Evolutionary conservation across 1,139 yeast species (phyloP).

Genomic region (Yamadazyma pseudoaaseri): DNA sequence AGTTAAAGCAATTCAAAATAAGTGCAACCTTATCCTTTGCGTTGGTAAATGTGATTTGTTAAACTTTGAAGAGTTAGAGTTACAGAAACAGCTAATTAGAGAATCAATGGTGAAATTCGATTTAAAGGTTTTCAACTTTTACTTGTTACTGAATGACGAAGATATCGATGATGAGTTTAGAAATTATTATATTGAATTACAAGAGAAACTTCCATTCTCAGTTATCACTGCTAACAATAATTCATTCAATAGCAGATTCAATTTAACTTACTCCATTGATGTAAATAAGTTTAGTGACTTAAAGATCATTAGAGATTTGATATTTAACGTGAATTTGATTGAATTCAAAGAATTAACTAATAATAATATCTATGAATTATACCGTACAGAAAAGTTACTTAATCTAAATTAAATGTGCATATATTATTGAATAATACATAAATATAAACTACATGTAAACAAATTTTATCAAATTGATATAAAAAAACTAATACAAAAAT

Average conservation of each 20-base stretch:
- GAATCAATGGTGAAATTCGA: constrained; percentile 41
- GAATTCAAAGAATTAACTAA: constrained; percentile 68
- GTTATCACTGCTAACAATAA: constrained; percentile 18
- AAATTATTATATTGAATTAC: constrained; percentile 13
- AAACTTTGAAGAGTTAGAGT: constrained; percentile 41
- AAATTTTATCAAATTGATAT: no score
- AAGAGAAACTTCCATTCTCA: constrained; percentile 21
- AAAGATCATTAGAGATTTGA: constrained; percentile 52
- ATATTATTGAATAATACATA: constrained; percentile 4
- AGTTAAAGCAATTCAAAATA: constrained; percentile 48
- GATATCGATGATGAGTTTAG: constrained; percentile 12
- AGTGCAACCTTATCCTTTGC: constrained; percentile 58
- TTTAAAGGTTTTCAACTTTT: constrained; percentile 53
- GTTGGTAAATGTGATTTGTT: constrained; percentile 58
- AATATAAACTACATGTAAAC: constrained; percentile 4
- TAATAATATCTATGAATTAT: constrained; percentile 57
- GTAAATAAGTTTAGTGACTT: constrained; percentile 60
- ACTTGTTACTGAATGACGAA: constrained; percentile 7
- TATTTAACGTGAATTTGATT: constrained; percentile 65
- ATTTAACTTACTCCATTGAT: constrained; percentile 21
- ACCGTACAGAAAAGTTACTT: constrained; percentile 36
- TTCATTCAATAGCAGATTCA: constrained; percentile 11
- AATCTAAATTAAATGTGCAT: neutral
- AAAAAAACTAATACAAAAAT: constrained; percentile 2
- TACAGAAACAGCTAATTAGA: constrained; percentile 42